phyloP scores from a whole-genome alignment of 768 basidiomycete genomes.

The Suillus ampliporus region DNA sequence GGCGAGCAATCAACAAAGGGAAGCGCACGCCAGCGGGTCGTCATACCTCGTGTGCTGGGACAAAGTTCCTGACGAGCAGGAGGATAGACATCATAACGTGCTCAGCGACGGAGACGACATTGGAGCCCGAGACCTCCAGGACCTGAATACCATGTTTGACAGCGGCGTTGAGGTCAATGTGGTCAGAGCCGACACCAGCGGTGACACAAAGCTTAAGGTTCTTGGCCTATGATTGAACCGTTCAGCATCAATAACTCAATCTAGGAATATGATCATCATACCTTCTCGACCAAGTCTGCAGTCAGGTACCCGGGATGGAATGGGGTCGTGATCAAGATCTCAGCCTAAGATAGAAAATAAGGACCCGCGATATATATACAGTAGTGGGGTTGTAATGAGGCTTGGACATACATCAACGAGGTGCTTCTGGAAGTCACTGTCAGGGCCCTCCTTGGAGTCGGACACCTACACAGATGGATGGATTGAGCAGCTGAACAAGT shows the following conservation, averaged over 20 bases:
- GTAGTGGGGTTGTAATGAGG: neutral
- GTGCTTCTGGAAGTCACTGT: conserved; percentile 84
- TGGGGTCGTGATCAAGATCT: conserved; percentile 82
- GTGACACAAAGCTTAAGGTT: conserved; percentile 91
- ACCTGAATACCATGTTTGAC: conserved; percentile 83
- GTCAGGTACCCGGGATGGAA: conserved; percentile 90
- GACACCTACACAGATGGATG: conserved; percentile 55
- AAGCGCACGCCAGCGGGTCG: neutral
- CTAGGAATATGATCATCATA: conserved; percentile 25
- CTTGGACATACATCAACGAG: conserved; percentile 67
- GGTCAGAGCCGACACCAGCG: conserved; percentile 90
- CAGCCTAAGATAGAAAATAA: conserved; percentile 53
- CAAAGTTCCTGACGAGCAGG: conserved; percentile 88
- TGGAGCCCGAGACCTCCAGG: conserved; percentile 86
- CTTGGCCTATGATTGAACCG: conserved; percentile 58
- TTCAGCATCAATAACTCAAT: conserved; percentile 13
- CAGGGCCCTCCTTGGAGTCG: conserved; percentile 81
- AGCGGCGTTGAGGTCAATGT: conserved; percentile 88
- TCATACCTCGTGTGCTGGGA: conserved; percentile 81
- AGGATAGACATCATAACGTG: conserved; percentile 93
- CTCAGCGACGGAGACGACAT: conserved; percentile 91
- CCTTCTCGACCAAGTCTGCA: conserved; percentile 72
- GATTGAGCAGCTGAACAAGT: conserved; percentile 12
- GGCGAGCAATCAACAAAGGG: neutral
- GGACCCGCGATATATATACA: conserved; percentile 16